Base-by-base conservation (phyloP, 2,329 filamentous ascomycete genomes). In the Fusarium tuaranense region DNA sequence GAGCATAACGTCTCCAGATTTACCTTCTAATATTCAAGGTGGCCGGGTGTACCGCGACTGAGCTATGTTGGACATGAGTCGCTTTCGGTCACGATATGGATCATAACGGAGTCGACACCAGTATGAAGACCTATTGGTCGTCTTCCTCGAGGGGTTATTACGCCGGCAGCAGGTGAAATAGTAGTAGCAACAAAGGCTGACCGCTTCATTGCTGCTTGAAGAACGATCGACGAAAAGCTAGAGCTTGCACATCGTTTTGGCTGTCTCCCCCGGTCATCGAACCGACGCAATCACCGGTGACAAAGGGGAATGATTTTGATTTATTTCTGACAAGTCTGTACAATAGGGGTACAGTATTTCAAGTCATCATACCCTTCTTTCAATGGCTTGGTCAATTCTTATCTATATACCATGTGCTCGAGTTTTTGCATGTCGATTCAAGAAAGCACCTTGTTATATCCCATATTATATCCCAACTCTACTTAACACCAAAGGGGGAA, bases 51-150 rank as follows among this genome's bases (percentile, higher is more conserved):
- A 13, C 41, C 7, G 6, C 41, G 7, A 14, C 20, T 8, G 7
- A 25, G 7, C 4, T 7, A 5, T 9, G 9, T 14, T 51, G 9
- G 46, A 10, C 25, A 3, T 18, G 18, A 9, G 3, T 5, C 9
- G 46, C 25, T 51, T 51, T 25, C 10, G 46, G 2, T 25, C 25
- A 51, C 1, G 44, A 48, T 2, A 46, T 46, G 2, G 46, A n/a
- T 27, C 46, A 30, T 16, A 18, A n/a, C 22, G 8, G 44, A 5
- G 14, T 16, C 4, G 44, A 25, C 7, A 9, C 14, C 1, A 48
- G 44, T 4, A 8, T 48, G 13, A 22, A 8, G 1, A 16, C 1
- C 1, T 16, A 6, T 10, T 2, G 12, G 1, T 1, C 41, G 6
- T n/a, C 46, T 51, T 25, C 5, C 16, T 51, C 16, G 5, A 2